Conservation (phyloP, 2,329 filamentous ascomycete genomes). For the Fusarium burgessii region DNA sequence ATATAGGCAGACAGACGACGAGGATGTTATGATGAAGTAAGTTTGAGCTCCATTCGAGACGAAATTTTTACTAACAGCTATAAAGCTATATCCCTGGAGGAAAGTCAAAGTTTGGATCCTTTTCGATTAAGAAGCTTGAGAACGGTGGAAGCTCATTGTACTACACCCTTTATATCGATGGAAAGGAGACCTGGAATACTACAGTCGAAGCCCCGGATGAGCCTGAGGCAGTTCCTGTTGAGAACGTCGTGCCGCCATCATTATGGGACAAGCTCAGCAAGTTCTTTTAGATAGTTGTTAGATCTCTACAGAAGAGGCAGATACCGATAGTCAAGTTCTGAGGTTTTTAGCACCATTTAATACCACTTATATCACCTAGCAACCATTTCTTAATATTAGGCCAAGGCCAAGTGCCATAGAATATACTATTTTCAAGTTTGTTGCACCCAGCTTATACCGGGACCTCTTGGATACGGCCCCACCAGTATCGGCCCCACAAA, state of each 20-base stretch:
- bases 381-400: not conserved
- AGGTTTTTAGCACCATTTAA: conserved; percentile 10
- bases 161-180: conserved; percentile 87
- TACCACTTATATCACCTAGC: not conserved
- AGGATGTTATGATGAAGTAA: conserved; percentile 88
- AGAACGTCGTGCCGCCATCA: conserved; percentile 49
- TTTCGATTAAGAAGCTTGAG: conserved; percentile 76
- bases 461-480: conserved; percentile 10
- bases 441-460: not conserved
- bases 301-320: not conserved
- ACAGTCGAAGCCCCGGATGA: conserved; percentile 60
- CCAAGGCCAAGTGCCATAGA: not conserved
- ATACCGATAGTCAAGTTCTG: not conserved
- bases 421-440: not conserved
- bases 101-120: conserved; percentile 84
- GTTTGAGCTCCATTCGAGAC: conserved; percentile 47
- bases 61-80: not conserved
- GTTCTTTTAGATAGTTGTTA: conserved; percentile 22
- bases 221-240: conserved; percentile 41
- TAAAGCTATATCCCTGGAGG: conserved; percentile 81
- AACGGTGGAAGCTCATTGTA: conserved; percentile 74
- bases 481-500: conserved; percentile 17
- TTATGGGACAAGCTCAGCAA: conserved; percentile 60
- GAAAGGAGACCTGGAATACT: conserved; percentile 80
- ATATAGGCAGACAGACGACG: conserved; percentile 82